Evolutionary conservation across 768 basidiomycete genomes (phyloP).

Genomic region (Kwoniella bestiolae): DNA sequence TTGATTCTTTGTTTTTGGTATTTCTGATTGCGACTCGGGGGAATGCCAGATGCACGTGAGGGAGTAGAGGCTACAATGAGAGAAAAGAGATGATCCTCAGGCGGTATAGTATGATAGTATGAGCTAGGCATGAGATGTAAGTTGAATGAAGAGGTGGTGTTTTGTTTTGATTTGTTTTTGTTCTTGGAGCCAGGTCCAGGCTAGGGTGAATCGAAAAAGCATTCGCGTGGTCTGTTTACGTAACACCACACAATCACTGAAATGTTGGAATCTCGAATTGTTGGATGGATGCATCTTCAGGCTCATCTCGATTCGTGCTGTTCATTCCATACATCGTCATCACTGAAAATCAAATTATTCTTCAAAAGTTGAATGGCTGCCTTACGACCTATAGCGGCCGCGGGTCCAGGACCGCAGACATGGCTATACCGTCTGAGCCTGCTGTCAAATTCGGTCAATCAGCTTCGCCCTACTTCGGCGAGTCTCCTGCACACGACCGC

Average conservation of each 20-base stretch:
- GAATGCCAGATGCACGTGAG: too few relatives aligned
- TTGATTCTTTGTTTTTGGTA: neutral
- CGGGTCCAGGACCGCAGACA: slow-evolving; percentile 21
- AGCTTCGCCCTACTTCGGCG: neutral
- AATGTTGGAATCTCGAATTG: too few relatives aligned
- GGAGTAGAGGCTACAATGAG: neutral
- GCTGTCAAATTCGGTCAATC: neutral
- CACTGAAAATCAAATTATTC: too few relatives aligned
- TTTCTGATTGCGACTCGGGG: too few relatives aligned
- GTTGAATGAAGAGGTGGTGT: neutral
- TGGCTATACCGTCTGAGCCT: slow-evolving; percentile 4
- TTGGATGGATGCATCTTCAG: too few relatives aligned
- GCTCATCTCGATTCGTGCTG: too few relatives aligned
- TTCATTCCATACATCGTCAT: too few relatives aligned
- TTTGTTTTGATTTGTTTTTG: slow-evolving; percentile 3
- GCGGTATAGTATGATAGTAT: too few relatives aligned
- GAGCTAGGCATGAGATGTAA: neutral
- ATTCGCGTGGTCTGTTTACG: slow-evolving; percentile 19
- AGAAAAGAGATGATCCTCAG: too few relatives aligned
- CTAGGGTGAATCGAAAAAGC: slow-evolving; percentile 10
- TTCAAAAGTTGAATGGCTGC: slow-evolving; percentile 5
- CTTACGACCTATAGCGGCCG: neutral
- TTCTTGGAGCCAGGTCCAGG: neutral
- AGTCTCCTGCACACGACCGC: neutral
- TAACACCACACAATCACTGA: too few relatives aligned